Conservation (phyloP, 1,139 yeast genomes). For the Taphrina betulina region DNA sequence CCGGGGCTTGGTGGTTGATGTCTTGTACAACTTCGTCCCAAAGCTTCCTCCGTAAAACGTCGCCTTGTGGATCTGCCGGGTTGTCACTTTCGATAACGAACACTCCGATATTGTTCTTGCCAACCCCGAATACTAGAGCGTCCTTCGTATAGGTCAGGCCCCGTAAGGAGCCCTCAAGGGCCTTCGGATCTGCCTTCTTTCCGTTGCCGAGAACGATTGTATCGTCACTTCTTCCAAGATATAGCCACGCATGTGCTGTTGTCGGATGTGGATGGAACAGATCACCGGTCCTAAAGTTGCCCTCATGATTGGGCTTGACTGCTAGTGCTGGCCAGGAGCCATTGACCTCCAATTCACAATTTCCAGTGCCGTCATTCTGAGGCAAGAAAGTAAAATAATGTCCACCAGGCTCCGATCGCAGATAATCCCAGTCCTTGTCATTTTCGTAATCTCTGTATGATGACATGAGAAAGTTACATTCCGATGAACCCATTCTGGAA, state of each 20-base stretch:
- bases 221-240: conserved; percentile 36
- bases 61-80: conserved; percentile 12
- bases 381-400: conserved; percentile 13
- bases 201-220: conserved; percentile 36
- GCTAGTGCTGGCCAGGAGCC: conserved; percentile 18
- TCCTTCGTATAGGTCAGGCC: conserved; percentile 32
- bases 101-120: conserved; percentile 33
- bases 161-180: conserved; percentile 36
- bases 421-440: conserved; percentile 36
- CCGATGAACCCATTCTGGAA: conserved; percentile 36
- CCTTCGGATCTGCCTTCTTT: conserved; percentile 36
- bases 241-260: conserved; percentile 35
- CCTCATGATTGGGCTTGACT: background rate
- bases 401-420: conserved; percentile 29
- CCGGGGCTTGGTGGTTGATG: conserved; percentile 22
- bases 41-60: conserved; percentile 33
- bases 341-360: conserved; percentile 14
- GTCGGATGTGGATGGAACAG: conserved; percentile 35
- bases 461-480: conserved; percentile 35
- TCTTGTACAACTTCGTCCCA: conserved; percentile 30
- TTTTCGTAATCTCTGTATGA: conserved; percentile 28
- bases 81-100: conserved; percentile 29
- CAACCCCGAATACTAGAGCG: conserved; percentile 36
- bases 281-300: conserved; percentile 33
- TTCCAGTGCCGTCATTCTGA: conserved; percentile 16